Evolutionary conservation across 140 eudicot genomes (phyloP), one percentile per base, ranked within the genome.

Genomic region (Stevia rebaudiana): DNA sequence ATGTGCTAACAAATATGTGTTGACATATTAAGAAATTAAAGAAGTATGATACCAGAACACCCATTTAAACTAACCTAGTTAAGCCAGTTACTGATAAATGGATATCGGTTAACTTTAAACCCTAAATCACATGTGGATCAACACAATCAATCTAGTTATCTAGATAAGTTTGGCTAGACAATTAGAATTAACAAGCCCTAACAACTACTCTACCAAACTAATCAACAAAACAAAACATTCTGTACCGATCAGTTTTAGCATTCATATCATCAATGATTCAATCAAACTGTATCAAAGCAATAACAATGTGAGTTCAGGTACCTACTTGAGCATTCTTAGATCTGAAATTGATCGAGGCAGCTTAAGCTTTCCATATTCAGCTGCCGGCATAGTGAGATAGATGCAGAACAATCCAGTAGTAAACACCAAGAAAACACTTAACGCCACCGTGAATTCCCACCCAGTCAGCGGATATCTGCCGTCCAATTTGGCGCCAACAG

Each of bases 321-420:
- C 83, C 73, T 90, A 90, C 97, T 87, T 90, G 80, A 90, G 86
- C 83, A 80, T 43, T 17, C 88, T 82, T 60, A 90, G 87, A 77
- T 90, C 97, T 1, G 95, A 62, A 0, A 90, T 76, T 1, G 94
- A 80, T 8, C 91, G 85, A 3, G 97, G 97, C 53, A 90, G 56
- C 82, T 82, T 90, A 23, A 90, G 70, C 73, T 80, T 80, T 13
- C 92, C 90, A 53, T 80, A 87, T 72, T 87, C 94, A 25, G 97
- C 90, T 22, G 81, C 86, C 6, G 95, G 97, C 97, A 90, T 90
- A 25, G 94, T 84, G 22, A 76, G 67, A 67, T 84, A 90, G 39
- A 87, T 80, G 65, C 81, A 87, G 21, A 78, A 69, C 82, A 90
- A 75, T 1, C 97, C 97, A 0, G 75, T 36, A 1, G 76, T 69